phyloP scores from a whole-genome alignment of 2,329 filamentous ascomycete species.

The Penicillium digitatum region DNA sequence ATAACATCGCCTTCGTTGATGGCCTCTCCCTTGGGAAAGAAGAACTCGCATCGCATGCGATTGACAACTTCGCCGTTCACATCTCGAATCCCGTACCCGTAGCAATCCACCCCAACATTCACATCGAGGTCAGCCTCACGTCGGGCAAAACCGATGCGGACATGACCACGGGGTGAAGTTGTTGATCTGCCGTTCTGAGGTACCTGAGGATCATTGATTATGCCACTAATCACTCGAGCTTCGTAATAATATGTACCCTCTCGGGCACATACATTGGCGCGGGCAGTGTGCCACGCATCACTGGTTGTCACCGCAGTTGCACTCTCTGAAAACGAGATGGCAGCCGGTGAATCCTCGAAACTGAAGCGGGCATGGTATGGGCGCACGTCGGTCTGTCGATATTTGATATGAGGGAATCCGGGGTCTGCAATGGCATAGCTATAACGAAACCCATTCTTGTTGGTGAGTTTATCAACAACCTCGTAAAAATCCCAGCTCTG shows the following conservation, averaged over 20 bases:
- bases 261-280: constrained; percentile 83
- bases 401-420: constrained; percentile 81
- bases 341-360: constrained; percentile 84
- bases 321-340: constrained; percentile 74
- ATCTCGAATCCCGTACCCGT: constrained; percentile 91
- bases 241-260: constrained; percentile 94
- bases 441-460: constrained; percentile 75
- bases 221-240: constrained; percentile 77
- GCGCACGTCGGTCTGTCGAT: constrained; percentile 79
- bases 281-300: constrained; percentile 86
- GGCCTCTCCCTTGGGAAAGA: constrained; percentile 73
- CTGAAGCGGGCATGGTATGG: constrained; percentile 82
- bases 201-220: constrained; percentile 29
- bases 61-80: constrained; percentile 86
- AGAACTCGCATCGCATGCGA: constrained; percentile 88
- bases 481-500: constrained; percentile 44
- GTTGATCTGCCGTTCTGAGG: constrained; percentile 22
- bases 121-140: constrained; percentile 47
- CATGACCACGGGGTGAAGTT: constrained; percentile 41
- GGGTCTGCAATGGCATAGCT: constrained; percentile 87
- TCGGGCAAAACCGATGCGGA: constrained; percentile 47
- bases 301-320: constrained; percentile 79
- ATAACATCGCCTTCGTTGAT: constrained; percentile 90
- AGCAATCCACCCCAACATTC: constrained; percentile 81
- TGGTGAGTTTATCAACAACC: constrained; percentile 53